Conservation (phyloP, 345 rosid genomes). For the Bruguiera sexangula region DNA sequence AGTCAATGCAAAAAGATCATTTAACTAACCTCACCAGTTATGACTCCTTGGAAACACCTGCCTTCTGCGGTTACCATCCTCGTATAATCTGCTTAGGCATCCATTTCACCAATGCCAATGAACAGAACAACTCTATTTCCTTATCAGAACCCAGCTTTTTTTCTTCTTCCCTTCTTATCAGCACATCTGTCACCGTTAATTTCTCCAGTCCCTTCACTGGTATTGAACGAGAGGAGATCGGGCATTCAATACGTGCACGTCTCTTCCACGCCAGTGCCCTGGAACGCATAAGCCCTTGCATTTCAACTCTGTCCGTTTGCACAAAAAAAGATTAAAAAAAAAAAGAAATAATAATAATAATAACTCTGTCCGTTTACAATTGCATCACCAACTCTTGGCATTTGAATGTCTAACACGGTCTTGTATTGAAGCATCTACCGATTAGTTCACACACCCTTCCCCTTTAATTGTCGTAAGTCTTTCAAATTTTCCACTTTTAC, state of each 20-base stretch:
- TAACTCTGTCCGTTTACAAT: too few species aligned
- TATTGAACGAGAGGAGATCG: slow-evolving; percentile 23
- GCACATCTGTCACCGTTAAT: slow-evolving; percentile 37
- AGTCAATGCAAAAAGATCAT: too few species aligned
- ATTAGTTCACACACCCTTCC: too few species aligned
- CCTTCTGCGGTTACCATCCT: too few species aligned
- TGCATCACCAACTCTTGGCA: not conserved
- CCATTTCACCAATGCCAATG: too few species aligned
- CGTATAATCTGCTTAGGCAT: too few species aligned
- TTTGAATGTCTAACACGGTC: not conserved
- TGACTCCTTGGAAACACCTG: slow-evolving; percentile 36
- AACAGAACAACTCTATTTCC: too few species aligned
- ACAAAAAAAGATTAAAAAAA: not conserved
- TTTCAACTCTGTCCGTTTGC: slow-evolving; percentile 16
- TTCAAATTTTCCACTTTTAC: too few species aligned
- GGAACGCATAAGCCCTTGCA: slow-evolving; percentile 37
- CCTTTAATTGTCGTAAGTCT: too few species aligned
- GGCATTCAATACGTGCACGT: slow-evolving; percentile 27
- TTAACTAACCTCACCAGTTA: slow-evolving; percentile 62
- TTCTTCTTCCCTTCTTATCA: slow-evolving; percentile 48
- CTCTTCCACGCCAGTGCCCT: too few species aligned
- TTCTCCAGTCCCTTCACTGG: slow-evolving; percentile 72
- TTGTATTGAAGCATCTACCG: not conserved
- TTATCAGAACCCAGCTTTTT: slow-evolving; percentile 34
- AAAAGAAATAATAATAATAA: too few species aligned